A percentile compares a stretch with the other conserved stretches of the same genome.
Conservation (phyloP, 768 basidiomycete species). For the Hericium erinaceus region DNA sequence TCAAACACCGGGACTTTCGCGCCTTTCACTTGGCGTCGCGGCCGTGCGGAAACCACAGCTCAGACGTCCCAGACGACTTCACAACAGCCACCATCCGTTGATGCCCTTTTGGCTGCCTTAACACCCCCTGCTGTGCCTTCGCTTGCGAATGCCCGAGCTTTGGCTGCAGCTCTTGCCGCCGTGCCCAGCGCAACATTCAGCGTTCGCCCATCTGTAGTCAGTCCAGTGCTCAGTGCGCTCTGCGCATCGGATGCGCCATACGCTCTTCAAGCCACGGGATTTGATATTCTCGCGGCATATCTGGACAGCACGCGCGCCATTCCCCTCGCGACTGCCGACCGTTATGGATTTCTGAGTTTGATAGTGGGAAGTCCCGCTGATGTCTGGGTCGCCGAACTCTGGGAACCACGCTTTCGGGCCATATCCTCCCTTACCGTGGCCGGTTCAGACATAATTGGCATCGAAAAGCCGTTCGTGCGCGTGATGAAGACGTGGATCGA, state of each 20-base stretch:
- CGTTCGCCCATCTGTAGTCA: conserved; percentile 33
- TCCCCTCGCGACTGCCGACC: conserved; percentile 43
- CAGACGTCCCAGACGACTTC: conserved; percentile 22
- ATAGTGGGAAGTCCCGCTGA: conserved; percentile 35
- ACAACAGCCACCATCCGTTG: conserved; percentile 20
- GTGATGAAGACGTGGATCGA: conserved; percentile 59
- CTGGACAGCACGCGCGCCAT: conserved; percentile 49
- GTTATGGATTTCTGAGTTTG: conserved; percentile 54
- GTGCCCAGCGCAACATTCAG: conserved; percentile 44
- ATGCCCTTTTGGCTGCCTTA: conserved; percentile 36
- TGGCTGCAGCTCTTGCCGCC: conserved; percentile 41
- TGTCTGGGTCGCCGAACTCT: conserved; percentile 57
- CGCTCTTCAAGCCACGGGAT: conserved; percentile 57
- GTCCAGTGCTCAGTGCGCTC: conserved; percentile 50
- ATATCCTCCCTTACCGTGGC: conserved; percentile 53
- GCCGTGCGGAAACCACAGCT: conserved; percentile 4
- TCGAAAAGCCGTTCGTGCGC: conserved; percentile 48
- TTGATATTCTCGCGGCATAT: conserved; percentile 63
- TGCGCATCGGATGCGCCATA: conserved; percentile 46
- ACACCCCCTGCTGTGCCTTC: conserved; percentile 56
- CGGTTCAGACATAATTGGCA: conserved; percentile 52
- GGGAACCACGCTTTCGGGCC: conserved; percentile 64
- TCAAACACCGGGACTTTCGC: conserved; percentile 35
- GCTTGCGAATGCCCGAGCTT: conserved; percentile 47
- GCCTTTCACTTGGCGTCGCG: conserved; percentile 30